A percentile compares a stretch with the other conserved stretches of the same genome.
Evolutionary conservation across 2,329 filamentous ascomycete genomes (phyloP).

Genomic region (Dactylellina parvicollis): DNA sequence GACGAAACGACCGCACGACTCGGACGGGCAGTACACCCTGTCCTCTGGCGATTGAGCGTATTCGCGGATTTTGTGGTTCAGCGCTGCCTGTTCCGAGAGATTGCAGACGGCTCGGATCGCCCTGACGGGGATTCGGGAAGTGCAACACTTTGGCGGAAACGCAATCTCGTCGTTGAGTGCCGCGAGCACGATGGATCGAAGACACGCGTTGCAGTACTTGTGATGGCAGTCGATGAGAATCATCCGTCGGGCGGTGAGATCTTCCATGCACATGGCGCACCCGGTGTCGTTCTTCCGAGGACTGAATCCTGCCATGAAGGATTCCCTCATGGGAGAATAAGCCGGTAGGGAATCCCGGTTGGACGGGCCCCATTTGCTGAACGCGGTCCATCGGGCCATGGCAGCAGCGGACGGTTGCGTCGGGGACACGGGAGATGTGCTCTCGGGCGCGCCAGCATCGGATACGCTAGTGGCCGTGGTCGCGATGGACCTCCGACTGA

Average conservation of each 20-base stretch:
- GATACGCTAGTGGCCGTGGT: slow-evolving; percentile 52
- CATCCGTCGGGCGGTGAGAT: slow-evolving; percentile 35
- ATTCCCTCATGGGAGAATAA: slow-evolving; percentile 49
- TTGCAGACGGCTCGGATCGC: slow-evolving; percentile 37
- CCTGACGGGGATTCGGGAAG: slow-evolving; percentile 39
- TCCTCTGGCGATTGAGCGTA: slow-evolving; percentile 41
- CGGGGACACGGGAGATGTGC: slow-evolving; percentile 39
- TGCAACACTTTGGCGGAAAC: slow-evolving; percentile 52
- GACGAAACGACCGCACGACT: slow-evolving; percentile 31
- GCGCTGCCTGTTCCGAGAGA: slow-evolving; percentile 36
- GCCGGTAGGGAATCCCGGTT: slow-evolving; percentile 47
- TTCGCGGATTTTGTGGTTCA: slow-evolving; percentile 51
- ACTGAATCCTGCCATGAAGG: slow-evolving; percentile 26
- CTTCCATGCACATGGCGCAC: slow-evolving; percentile 52
- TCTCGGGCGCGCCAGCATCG: slow-evolving; percentile 43
- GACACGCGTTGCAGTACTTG: slow-evolving; percentile 45
- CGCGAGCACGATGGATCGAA: slow-evolving; percentile 42
- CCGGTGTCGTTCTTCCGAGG: slow-evolving; percentile 33
- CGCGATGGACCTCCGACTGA: slow-evolving; percentile 43
- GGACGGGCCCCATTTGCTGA: slow-evolving; percentile 47
- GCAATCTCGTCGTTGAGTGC: slow-evolving; percentile 49
- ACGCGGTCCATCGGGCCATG: slow-evolving; percentile 49
- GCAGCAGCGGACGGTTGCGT: slow-evolving; percentile 44
- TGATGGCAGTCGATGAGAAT: slow-evolving; percentile 41
- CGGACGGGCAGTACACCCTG: slow-evolving; percentile 37